Evolutionary conservation across 495 filamentous ascomycete genomes (phyloP), one percentile per base, ranked within the genome.

Genomic region (Physcia stellaris): DNA sequence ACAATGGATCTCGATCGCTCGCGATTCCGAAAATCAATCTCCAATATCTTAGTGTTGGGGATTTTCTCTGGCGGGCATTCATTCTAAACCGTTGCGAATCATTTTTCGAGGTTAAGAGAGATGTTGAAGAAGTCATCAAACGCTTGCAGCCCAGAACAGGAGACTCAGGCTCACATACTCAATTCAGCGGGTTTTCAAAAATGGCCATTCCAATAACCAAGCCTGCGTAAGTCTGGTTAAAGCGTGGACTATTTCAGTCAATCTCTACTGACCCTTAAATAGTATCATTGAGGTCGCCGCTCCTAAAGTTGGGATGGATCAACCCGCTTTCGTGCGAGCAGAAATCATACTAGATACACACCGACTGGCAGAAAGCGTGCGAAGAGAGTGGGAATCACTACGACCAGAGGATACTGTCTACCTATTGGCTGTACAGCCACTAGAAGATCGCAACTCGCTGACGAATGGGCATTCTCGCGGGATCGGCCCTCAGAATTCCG

Each of bases 21-120:
- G 84, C 90, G 4, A 77, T 99, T 37, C 90, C 90, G 2, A 99
- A 96, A 48, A 61, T 96, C 35, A 96, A 94, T 52, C 67, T 99
- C 28, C 90, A 96, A 49, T 96, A 99, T 54, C 70, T 99, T 19
- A 88, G 85, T 6, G 73, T 94, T 24, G 86, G 90, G 3, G 90
- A 99, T 55, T 96, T 96, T 48, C 69, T 99, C 7, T 96, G 85
- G 85, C 71, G 90, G 26, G 83, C 88, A 11, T 80, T 96, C 48
- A 67, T 90, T 18, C 69, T 96, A 3, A 83, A 94, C 52, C 75
- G 90, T 17, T 85, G 77, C 45, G 90, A 99, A 57, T 73, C 90
- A 2, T 96, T 95, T 52, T 96, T 86, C 60, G 85, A 84, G 39
- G 88, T 99, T 40, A 73, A 87, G 21, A 86, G 83, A 49, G 81